Evolutionary conservation across 805 yeast genomes (phyloP), one percentile per base, ranked within the genome.

Genomic region (Babjeviella inositovora): DNA sequence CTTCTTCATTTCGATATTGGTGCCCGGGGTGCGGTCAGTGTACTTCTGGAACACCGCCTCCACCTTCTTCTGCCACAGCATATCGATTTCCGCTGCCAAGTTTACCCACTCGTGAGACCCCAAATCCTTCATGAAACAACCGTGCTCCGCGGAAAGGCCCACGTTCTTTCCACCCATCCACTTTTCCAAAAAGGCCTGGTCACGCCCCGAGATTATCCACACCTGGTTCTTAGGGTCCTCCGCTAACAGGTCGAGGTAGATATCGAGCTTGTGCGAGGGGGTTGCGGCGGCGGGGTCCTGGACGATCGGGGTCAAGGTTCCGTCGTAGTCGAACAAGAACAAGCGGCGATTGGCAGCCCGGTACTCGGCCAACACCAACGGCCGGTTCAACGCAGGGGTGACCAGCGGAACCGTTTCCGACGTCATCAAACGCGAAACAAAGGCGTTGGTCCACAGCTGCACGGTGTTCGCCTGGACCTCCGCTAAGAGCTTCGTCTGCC

Each of bases 261-360:
- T 47, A 25, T 67, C 57, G 21, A 90, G 55, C 33, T 75, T 61
- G 3, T 73, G 70, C 1, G 93, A 71, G 3, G 99, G 98, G 19
- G 90, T 77, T 0, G 98, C 98, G 0, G 97, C 96, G n/a, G 87
- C 82, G 2, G 99, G 99, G 37, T 90, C 97, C 18, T 70, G 65
- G 4, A 90, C 98, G 40, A 90, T 90, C 8, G 97, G 97, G 0
- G 98, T 82, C 34, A 90, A 57, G 2, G 99, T 90, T 14, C 99
- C 99, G 44, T 90, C 99, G 44, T 90, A 90, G 50, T 90, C 99
- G 50, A 90, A 85, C 36, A 90, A 47, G 37, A 90, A 82, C 28
- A 90, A 50, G 31, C 97, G 62, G 35, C 76, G 62, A 16, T 64
- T 31, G 0, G 95, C 69, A 12, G 44, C 33, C 22, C 61, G 45